phyloP scores from a whole-genome alignment of 2,329 filamentous ascomycete genomes.

The Xylariaceae sp. region DNA sequence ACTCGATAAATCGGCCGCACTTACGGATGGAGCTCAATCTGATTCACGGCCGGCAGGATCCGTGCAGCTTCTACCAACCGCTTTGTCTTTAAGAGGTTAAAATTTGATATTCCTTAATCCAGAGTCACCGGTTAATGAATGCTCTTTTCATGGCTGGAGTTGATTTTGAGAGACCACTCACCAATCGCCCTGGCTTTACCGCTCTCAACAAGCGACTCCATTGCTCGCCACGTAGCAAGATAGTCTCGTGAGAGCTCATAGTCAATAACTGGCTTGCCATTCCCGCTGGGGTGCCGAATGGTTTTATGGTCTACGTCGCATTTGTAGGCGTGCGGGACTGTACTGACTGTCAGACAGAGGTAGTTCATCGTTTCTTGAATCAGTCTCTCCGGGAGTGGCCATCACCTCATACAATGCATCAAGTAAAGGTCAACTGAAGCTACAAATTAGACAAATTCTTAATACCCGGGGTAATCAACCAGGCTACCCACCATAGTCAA shows the following conservation, averaged over 20 bases:
- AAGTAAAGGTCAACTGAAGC: constrained; percentile 27
- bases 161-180: constrained; percentile 1
- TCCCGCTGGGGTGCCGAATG: constrained; percentile 16
- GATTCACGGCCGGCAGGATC: constrained; percentile 24
- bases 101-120: constrained; percentile 23
- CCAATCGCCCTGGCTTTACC: constrained; percentile 24
- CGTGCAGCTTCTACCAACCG: constrained; percentile 17
- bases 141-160: too few relatives aligned
- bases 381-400: not conserved
- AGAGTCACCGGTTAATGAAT: constrained; percentile 4
- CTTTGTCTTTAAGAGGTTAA: constrained; percentile 21
- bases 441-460: constrained; percentile 3
- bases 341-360: constrained; percentile 9
- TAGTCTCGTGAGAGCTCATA: constrained; percentile 21
- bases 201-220: constrained; percentile 25
- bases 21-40: constrained; percentile 26
- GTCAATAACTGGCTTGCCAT: constrained; percentile 22
- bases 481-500: constrained; percentile 21
- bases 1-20: constrained; percentile 10
- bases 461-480: not conserved
- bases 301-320: constrained; percentile 20
- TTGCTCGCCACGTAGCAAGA: constrained; percentile 24
- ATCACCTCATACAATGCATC: constrained; percentile 24
- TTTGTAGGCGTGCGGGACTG: constrained; percentile 24
- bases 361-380: not conserved